A percentile compares a stretch with the other conserved stretches of the same genome.
These are phyloP conservation scores for Eimeria praecox DNA, from an alignment of 169 alveolate species.

Conservation along the genomic window DNA sequence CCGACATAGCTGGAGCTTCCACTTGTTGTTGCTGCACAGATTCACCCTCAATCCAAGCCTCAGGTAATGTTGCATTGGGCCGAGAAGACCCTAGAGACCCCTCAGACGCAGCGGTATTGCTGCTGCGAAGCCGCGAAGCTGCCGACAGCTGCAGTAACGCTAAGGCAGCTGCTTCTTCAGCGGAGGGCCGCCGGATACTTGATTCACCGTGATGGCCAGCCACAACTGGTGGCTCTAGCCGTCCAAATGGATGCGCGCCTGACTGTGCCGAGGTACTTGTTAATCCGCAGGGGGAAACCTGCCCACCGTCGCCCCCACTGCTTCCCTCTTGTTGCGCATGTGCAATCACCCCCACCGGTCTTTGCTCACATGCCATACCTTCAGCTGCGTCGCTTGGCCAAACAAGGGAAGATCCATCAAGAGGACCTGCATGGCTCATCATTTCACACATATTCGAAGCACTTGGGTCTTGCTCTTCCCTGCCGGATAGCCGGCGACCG, in stretches of 20 bases:
- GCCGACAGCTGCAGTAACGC: neutral
- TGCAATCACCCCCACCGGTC: neutral
- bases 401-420: neutral
- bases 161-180: neutral
- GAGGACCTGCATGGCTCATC: neutral
- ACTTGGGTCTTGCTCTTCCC: neutral
- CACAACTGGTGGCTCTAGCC: neutral
- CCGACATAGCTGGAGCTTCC: neutral
- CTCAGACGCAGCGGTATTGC: neutral
- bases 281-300: neutral
- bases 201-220: neutral
- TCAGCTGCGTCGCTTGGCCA: neutral
- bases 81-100: neutral
- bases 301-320: neutral
- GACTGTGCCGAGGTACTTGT: neutral
- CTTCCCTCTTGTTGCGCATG: neutral
- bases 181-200: neutral
- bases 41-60: neutral
- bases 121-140: neutral
- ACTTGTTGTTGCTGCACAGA: neutral
- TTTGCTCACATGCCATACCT: neutral
- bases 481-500: neutral
- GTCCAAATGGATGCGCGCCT: neutral
- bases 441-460: neutral
- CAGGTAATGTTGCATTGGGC: neutral